Percentiles rank a stretch among this genome's conserved stretches.
These are phyloP conservation scores for Hyphopichia khmerensis DNA, from an alignment of 1,139 yeast genomes.

Conservation along the genomic window DNA sequence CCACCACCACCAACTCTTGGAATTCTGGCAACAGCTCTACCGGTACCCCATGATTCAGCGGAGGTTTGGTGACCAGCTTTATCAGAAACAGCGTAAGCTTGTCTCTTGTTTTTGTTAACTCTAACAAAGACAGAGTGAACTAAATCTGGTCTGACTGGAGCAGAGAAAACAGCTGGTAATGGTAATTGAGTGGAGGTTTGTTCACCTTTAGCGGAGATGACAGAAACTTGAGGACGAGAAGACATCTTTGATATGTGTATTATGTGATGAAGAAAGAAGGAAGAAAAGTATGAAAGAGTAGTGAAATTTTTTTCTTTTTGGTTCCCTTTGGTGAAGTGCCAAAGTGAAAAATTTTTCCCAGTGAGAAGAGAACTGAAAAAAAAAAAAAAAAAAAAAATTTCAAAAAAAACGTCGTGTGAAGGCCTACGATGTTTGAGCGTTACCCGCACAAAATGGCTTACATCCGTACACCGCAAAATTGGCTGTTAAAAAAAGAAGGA, in stretches of 20 bases:
- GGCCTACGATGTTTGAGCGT: no score
- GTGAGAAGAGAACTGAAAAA: background rate
- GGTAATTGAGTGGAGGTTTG: conserved; percentile 82
- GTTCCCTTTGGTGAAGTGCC: background rate
- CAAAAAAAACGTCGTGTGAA: no score
- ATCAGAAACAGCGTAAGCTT: conserved; percentile 99
- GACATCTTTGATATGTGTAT: conserved; percentile 50
- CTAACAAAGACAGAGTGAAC: conserved; percentile 98
- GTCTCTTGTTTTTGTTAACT: conserved; percentile 99
- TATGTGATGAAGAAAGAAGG: conserved; percentile 22
- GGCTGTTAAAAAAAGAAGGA: no score
- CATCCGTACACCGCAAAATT: no score
- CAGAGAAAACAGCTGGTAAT: conserved; percentile 98
- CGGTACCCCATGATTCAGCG: conserved; percentile 99
- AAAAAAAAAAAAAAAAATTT: no score
- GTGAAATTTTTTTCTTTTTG: background rate
- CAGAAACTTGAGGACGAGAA: conserved; percentile 95
- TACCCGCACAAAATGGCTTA: no score
- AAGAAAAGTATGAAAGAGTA: background rate
- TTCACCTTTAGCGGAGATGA: conserved; percentile 85
- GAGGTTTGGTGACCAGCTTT: conserved; percentile 99
- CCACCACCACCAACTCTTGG: conserved; percentile 99
- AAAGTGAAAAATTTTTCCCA: background rate
- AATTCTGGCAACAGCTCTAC: conserved; percentile 99
- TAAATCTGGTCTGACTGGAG: conserved; percentile 99